Evolutionary conservation across 2,329 filamentous ascomycete species (phyloP).

Genomic region (Chaetomiaceae sp.): DNA sequence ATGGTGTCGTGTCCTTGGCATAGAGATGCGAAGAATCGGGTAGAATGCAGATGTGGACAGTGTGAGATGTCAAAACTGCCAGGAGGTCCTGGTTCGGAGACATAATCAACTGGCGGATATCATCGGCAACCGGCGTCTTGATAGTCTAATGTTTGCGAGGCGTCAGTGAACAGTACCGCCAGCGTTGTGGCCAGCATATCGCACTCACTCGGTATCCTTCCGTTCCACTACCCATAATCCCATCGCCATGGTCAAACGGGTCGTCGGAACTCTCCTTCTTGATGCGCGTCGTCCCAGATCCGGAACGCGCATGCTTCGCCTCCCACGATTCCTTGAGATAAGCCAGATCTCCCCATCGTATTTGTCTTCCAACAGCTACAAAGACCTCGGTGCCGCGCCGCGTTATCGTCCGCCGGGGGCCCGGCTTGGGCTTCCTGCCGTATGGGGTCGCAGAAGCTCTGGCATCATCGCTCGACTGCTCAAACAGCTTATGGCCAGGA

Average conservation of each 20-base stretch:
- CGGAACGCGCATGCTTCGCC: slow-evolving; percentile 32
- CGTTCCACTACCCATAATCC: slow-evolving; percentile 26
- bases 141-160: slow-evolving; percentile 52
- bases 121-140: slow-evolving; percentile 70
- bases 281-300: slow-evolving; percentile 35
- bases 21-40: slow-evolving; percentile 75
- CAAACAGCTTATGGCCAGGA: slow-evolving; percentile 75
- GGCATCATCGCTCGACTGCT: slow-evolving; percentile 39
- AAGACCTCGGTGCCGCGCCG: slow-evolving; percentile 83
- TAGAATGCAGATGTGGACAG: slow-evolving; percentile 80
- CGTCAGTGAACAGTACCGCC: slow-evolving; percentile 1
- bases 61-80: slow-evolving; percentile 81
- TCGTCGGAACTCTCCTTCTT: slow-evolving; percentile 46
- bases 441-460: slow-evolving; percentile 33
- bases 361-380: slow-evolving; percentile 79
- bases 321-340: slow-evolving; percentile 65
- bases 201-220: slow-evolving; percentile 47
- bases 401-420: slow-evolving; percentile 66
- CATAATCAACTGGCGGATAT: slow-evolving; percentile 79
- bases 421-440: slow-evolving; percentile 39
- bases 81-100: slow-evolving; percentile 79
- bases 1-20: slow-evolving; percentile 59
- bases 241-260: slow-evolving; percentile 34
- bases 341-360: slow-evolving; percentile 84
- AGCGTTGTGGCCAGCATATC: not conserved